Evolutionary conservation across 768 basidiomycete species (phyloP).

Genomic region (Boletus sp.): DNA sequence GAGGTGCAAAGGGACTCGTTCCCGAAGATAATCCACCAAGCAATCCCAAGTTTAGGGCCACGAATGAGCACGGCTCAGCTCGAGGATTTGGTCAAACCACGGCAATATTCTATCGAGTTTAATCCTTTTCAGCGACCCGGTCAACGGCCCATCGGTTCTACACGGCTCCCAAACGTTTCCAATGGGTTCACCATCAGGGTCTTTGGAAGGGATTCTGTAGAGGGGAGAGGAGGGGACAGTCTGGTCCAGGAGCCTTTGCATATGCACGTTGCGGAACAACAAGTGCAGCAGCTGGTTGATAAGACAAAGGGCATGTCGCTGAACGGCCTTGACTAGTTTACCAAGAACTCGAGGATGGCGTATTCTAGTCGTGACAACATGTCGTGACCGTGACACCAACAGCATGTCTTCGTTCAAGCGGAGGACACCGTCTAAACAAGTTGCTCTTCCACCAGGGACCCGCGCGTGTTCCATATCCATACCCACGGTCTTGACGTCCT

Average conservation of each 20-base stretch:
- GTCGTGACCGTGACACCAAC: constrained; percentile 13
- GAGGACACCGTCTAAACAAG: constrained; percentile 46
- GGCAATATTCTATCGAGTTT: constrained; percentile 29
- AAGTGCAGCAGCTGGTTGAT: constrained; percentile 12
- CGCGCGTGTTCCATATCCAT: constrained; percentile 55
- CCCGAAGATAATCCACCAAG: constrained; percentile 28
- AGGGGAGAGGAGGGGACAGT: neutral
- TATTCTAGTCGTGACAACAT: constrained; percentile 1
- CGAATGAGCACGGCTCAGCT: constrained; percentile 22
- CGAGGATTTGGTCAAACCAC: constrained; percentile 22
- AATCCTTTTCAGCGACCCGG: constrained; percentile 35
- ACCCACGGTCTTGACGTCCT: constrained; percentile 63
- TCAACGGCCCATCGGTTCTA: constrained; percentile 26
- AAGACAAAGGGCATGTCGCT: constrained; percentile 19
- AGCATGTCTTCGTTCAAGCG: constrained; percentile 82
- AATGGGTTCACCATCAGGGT: constrained; percentile 33
- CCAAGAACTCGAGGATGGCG: neutral
- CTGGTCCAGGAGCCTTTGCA: neutral
- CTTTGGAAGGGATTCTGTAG: constrained; percentile 18
- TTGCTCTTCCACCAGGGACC: constrained; percentile 47
- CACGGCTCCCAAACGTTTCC: constrained; percentile 29
- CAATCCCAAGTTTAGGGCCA: constrained; percentile 23
- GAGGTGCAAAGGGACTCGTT: constrained; percentile 30
- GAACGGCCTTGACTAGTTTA: constrained; percentile 27
- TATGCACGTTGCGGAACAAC: neutral